phyloP scores from a whole-genome alignment of 2,329 filamentous ascomycete genomes.

The Orbilia brochopaga region DNA sequence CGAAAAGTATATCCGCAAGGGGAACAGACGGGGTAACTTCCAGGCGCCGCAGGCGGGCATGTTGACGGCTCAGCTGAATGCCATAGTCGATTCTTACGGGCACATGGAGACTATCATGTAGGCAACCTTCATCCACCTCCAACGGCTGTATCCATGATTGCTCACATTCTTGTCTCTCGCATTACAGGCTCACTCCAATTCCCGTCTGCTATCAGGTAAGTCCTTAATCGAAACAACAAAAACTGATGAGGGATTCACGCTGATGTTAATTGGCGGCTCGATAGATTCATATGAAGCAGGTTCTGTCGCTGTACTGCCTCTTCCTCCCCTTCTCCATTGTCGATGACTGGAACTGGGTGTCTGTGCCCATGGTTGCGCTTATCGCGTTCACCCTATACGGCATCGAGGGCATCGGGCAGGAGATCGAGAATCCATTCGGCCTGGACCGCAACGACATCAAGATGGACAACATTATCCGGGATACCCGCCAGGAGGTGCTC shows the following conservation, averaged over 20 bases:
- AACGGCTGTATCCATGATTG: not conserved
- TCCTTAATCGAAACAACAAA: not conserved
- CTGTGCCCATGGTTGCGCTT: constrained; percentile 65
- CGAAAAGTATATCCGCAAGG: constrained; percentile 67
- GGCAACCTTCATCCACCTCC: constrained; percentile 4
- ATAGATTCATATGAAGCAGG: constrained; percentile 69
- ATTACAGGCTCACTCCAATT: constrained; percentile 63
- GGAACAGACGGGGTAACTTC: constrained; percentile 63
- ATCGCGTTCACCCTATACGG: constrained; percentile 68
- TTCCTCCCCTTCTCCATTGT: constrained; percentile 70
- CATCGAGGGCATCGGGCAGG: constrained; percentile 64
- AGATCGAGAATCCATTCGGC: constrained; percentile 71
- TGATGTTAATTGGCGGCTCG: not conserved
- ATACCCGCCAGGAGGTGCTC: constrained; percentile 65
- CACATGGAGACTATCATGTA: constrained; percentile 69
- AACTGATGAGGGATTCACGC: not conserved
- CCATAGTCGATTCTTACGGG: constrained; percentile 66
- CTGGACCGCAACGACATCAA: constrained; percentile 72
- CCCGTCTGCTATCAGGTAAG: constrained; percentile 66
- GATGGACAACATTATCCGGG: constrained; percentile 69
- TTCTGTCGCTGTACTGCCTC: constrained; percentile 67
- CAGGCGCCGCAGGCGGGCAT: constrained; percentile 67
- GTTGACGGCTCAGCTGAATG: constrained; percentile 67
- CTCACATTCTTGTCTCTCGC: not conserved
- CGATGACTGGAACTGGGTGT: constrained; percentile 68